Conservation (phyloP, 2,329 filamentous ascomycete genomes). For the Falciphora oryzae region DNA sequence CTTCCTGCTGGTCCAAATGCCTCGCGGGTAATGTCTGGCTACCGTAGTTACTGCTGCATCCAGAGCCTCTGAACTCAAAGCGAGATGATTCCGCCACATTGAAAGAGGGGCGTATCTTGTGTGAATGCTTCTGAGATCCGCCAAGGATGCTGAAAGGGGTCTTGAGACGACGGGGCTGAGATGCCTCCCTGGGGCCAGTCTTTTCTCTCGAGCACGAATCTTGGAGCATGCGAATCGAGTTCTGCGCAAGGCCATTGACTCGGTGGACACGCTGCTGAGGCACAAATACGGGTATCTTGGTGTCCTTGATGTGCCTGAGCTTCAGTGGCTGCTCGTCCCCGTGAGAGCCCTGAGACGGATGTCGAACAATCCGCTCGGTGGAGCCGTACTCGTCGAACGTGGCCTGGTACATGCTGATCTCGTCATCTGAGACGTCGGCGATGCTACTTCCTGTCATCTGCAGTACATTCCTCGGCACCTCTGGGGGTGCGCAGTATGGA, state of each 20-base stretch:
- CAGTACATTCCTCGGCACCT: background rate
- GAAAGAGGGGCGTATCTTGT: conserved; percentile 4
- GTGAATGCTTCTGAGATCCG: background rate
- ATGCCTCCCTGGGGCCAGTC: background rate
- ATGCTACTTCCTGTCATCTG: conserved; percentile 34
- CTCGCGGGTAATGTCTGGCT: background rate
- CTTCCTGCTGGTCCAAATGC: background rate
- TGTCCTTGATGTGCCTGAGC: conserved; percentile 17
- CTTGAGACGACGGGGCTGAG: background rate
- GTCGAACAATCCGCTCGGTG: conserved; percentile 23
- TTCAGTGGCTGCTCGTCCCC: conserved; percentile 14
- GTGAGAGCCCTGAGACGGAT: conserved; percentile 12
- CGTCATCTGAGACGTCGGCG: conserved; percentile 36
- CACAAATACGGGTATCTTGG: conserved; percentile 22
- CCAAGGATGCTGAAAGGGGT: conserved; percentile 4
- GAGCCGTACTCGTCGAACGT: conserved; percentile 20
- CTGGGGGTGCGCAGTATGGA: conserved; percentile 2
- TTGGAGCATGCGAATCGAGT: conserved; percentile 16
- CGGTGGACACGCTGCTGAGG: conserved; percentile 25
- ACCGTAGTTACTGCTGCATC: conserved; percentile 2
- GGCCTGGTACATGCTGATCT: conserved; percentile 13
- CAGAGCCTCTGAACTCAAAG: conserved; percentile 15
- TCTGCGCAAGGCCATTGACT: conserved; percentile 25
- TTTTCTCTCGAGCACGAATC: background rate
- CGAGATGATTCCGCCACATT: background rate